Evolutionary conservation across 495 filamentous ascomycete genomes (phyloP).

Genomic region (Aspergillus sclerotiicarbonarius): DNA sequence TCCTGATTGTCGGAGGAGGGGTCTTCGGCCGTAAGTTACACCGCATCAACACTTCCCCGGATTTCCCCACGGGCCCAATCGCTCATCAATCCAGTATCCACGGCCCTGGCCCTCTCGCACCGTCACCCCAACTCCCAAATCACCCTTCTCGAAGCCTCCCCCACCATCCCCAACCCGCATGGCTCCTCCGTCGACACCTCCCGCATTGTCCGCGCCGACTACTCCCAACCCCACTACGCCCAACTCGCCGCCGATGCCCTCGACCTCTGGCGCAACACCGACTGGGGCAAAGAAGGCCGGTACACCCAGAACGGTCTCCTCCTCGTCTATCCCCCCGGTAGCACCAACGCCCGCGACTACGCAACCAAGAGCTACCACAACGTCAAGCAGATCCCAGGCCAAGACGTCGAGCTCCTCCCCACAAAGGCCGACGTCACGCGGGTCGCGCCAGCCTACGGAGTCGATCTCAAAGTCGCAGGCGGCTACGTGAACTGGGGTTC

Average conservation of each 20-base stretch:
- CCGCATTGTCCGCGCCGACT: constrained; percentile 80
- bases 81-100: constrained; percentile 49
- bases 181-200: constrained; percentile 72
- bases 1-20: constrained; percentile 75
- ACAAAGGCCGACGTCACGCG: constrained; percentile 38
- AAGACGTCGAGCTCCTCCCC: constrained; percentile 52
- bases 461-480: constrained; percentile 48
- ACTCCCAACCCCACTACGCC: constrained; percentile 70
- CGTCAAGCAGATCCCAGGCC: constrained; percentile 44
- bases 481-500: constrained; percentile 80
- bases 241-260: constrained; percentile 66
- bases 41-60: not conserved
- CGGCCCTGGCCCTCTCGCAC: constrained; percentile 62
- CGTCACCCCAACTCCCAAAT: constrained; percentile 55
- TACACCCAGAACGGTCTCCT: constrained; percentile 77
- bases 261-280: constrained; percentile 64
- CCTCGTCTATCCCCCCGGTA: constrained; percentile 56
- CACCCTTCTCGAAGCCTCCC: constrained; percentile 65
- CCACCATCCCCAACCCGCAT: constrained; percentile 67
- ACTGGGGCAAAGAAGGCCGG: constrained; percentile 60
- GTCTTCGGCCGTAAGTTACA: constrained; percentile 64
- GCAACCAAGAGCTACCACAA: constrained; percentile 65
- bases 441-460: constrained; percentile 45
- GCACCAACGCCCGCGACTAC: constrained; percentile 58
- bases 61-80: not conserved